These are phyloP conservation scores for Oryza officinalis DNA, from an alignment of 176 grass and related monocot genomes.

Conservation along the genomic window DNA sequence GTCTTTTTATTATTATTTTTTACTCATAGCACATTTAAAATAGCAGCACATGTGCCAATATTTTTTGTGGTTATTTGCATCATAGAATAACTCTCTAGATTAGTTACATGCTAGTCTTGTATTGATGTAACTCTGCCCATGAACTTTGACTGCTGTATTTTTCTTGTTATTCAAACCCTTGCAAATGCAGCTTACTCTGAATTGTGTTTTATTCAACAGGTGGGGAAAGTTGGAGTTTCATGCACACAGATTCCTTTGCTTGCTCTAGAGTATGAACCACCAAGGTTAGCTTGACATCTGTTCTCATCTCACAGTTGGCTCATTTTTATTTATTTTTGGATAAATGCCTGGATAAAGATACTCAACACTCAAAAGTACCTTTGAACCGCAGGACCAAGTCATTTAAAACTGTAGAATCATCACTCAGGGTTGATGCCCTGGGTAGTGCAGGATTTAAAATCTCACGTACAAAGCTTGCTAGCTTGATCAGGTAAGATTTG, in stretches of 20 bases:
- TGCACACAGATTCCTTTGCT: constrained; percentile 91
- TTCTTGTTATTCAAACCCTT: not conserved
- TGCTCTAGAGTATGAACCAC: constrained; percentile 91
- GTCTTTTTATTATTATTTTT: not conserved
- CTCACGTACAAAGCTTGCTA: constrained; percentile 90
- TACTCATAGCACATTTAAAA: constrained; percentile 22
- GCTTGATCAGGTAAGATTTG: constrained; percentile 68
- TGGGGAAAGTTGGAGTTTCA: constrained; percentile 76
- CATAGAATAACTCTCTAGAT: not conserved
- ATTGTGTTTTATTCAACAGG: constrained; percentile 52
- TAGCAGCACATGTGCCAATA: not conserved
- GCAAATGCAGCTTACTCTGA: constrained; percentile 5
- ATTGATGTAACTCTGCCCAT: constrained; percentile 12
- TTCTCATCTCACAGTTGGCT: constrained; percentile 25
- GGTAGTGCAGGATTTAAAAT: constrained; percentile 95
- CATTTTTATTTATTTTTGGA: not conserved
- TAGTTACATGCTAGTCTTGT: not conserved
- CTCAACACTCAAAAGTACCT: constrained; percentile 9
- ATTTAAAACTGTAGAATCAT: constrained; percentile 89
- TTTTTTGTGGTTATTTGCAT: constrained; percentile 2
- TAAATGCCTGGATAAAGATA: constrained; percentile 14
- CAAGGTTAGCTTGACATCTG: constrained; percentile 55
- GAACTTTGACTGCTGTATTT: constrained; percentile 3
- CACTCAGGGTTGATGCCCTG: constrained; percentile 86
- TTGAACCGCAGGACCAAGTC: constrained; percentile 68